Evolutionary conservation across 768 basidiomycete genomes (phyloP).

Genomic region (Auriscalpium orientale): DNA sequence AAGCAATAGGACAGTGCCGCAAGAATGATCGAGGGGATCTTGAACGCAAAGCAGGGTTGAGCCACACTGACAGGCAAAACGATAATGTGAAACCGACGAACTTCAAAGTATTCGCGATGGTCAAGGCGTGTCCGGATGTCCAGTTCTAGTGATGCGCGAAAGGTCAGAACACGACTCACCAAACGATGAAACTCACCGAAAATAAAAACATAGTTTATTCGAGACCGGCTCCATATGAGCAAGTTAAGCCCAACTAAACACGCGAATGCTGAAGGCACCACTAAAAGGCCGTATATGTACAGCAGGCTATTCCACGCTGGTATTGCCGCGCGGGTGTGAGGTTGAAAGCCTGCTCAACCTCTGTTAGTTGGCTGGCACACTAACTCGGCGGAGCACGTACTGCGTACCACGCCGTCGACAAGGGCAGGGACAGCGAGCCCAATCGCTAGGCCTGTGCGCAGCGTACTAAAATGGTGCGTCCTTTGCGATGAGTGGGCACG

Average conservation of each 20-base stretch:
- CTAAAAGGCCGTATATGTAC: constrained; percentile 67
- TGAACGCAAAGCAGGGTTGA: not conserved
- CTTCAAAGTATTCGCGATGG: constrained; percentile 69
- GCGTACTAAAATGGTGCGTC: constrained; percentile 64
- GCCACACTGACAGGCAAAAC: not conserved
- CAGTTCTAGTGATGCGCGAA: constrained; percentile 1
- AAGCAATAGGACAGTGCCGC: constrained; percentile 70
- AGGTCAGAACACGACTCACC: not conserved
- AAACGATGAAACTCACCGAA: constrained; percentile 45
- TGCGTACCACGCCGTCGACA: constrained; percentile 51
- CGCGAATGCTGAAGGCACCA: constrained; percentile 68
- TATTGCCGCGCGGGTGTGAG: constrained; percentile 42
- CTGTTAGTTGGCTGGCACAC: not conserved
- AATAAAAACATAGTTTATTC: constrained; percentile 93
- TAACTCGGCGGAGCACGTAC: constrained; percentile 31
- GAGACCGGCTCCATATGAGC: constrained; percentile 60
- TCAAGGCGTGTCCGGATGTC: constrained; percentile 31
- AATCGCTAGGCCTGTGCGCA: constrained; percentile 64
- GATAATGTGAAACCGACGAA: constrained; percentile 19
- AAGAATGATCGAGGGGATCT: constrained; percentile 81
- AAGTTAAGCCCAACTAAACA: constrained; percentile 81
- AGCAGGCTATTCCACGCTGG: constrained; percentile 70
- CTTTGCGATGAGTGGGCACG: constrained; percentile 43
- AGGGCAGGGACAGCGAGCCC: constrained; percentile 70
- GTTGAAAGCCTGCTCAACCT: constrained; percentile 41